Percentiles rank a stretch among this genome's conserved stretches.
These are phyloP conservation scores for Diutina neorugosa DNA, from an alignment of 1,139 yeast genomes.

Conservation along the genomic window DNA sequence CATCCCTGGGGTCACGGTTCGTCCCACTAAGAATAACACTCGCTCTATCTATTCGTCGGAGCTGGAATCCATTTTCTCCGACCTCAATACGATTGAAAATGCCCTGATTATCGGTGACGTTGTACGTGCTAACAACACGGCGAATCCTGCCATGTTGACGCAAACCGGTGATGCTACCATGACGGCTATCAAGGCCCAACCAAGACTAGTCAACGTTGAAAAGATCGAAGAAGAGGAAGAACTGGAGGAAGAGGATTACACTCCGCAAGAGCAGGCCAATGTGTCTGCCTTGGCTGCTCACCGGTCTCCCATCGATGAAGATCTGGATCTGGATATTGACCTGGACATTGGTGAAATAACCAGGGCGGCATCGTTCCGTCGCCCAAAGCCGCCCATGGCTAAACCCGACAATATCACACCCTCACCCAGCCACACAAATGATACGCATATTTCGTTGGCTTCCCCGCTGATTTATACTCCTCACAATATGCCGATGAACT, in stretches of 20 bases:
- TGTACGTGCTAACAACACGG: constrained; percentile 18
- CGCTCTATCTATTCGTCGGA: constrained; percentile 37
- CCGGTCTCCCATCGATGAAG: constrained; percentile 4
- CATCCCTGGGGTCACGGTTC: constrained; percentile 84
- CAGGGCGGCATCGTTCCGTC: constrained; percentile 29
- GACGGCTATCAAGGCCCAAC: constrained; percentile 63
- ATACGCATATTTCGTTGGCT: neutral
- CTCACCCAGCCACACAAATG: neutral
- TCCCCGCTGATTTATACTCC: neutral
- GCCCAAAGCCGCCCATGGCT: constrained; percentile 7
- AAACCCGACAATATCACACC: neutral
- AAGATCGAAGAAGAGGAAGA: constrained; percentile 40
- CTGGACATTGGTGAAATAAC: constrained; percentile 32
- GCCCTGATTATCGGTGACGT: constrained; percentile 45
- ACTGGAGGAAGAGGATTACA: constrained; percentile 22
- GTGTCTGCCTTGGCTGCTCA: neutral
- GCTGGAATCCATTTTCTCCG: constrained; percentile 40
- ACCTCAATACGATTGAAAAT: constrained; percentile 37
- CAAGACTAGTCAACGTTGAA: constrained; percentile 48
- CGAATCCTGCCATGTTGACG: constrained; percentile 7
- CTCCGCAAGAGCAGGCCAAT: constrained; percentile 2
- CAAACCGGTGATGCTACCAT: constrained; percentile 22
- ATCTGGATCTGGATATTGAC: constrained; percentile 31
- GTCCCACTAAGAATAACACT: constrained; percentile 37
- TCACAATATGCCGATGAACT: neutral